Percentiles rank a stretch among this genome's conserved stretches.
phyloP scores from a whole-genome alignment of 495 filamentous ascomycete genomes.

The Articulospora tetracladia region DNA sequence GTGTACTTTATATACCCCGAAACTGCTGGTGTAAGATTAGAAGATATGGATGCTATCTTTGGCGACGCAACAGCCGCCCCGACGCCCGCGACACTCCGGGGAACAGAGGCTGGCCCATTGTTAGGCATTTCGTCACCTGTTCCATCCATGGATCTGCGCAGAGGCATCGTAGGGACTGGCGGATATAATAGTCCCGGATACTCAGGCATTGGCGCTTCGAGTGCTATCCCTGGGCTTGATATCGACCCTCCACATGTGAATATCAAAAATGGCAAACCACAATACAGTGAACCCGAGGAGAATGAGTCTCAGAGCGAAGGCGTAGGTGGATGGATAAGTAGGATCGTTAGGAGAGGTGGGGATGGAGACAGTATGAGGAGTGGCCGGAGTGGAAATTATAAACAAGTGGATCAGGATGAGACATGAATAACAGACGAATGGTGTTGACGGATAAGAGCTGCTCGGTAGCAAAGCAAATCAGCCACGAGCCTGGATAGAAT shows the following conservation, averaged over 20 bases:
- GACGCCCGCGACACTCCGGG: slow-evolving; percentile 52
- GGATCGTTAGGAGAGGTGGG: slow-evolving; percentile 46
- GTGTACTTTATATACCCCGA: slow-evolving; percentile 98
- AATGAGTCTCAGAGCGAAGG: slow-evolving; percentile 35
- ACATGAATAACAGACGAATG: neutral
- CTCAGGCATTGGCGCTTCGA: slow-evolving; percentile 29
- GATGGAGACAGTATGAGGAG: slow-evolving; percentile 35
- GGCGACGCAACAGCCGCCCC: slow-evolving; percentile 82
- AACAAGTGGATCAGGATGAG: slow-evolving; percentile 62
- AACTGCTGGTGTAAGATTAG: slow-evolving; percentile 88
- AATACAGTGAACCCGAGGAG: slow-evolving; percentile 21
- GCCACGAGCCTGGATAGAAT: neutral
- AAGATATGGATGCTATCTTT: slow-evolving; percentile 93
- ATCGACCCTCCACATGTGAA: slow-evolving; percentile 62
- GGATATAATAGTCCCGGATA: neutral
- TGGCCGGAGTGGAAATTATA: slow-evolving; percentile 46
- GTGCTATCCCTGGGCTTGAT: slow-evolving; percentile 64
- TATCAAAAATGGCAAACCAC: slow-evolving; percentile 44
- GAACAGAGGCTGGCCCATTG: slow-evolving; percentile 71
- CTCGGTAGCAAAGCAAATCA: neutral
- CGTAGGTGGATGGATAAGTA: slow-evolving; percentile 44
- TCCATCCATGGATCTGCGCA: slow-evolving; percentile 70
- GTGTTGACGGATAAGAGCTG: neutral
- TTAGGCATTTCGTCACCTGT: slow-evolving; percentile 70
- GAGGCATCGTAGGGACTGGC: slow-evolving; percentile 22